Base-by-base conservation (phyloP, 495 filamentous ascomycete genomes). In the Penicillium tannophilum region DNA sequence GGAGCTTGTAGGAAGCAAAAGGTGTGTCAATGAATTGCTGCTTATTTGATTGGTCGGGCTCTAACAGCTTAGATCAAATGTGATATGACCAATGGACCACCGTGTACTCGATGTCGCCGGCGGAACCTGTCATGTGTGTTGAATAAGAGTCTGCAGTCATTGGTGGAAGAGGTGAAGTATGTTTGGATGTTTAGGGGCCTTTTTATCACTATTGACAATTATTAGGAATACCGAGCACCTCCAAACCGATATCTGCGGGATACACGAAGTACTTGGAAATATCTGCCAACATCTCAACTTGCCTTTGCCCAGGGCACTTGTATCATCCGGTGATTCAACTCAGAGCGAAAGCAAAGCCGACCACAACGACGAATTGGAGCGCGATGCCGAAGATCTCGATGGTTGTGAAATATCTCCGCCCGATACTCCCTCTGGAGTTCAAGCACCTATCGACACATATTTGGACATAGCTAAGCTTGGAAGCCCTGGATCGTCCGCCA, bases 1-100 rank as follows among this genome's bases (percentile, higher is more conserved):
- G 76, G 74, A 3, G 75, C 75, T 8, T 77, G 75, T 65, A 65
- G 73, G 43, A 77, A 79, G 60, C 75, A 77, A 60, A 79, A 77
- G 67, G 68, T 71, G n/a, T 20, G 61, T 58, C 4, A 53, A 48
- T 52, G 16, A 16, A 17, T 51, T 54, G n/a, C 6, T 12, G 9
- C 47, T 14, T n/a, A 36, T 33, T 20, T 60, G 53, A 56, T 64
- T 52, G 51, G 54, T 43, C 52, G 16, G 16, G 16, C 33, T 61
- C 23, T 61, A 17, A 36, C n/a, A 12, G 12, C n/a, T 16, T 45
- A 76, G 74, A 78, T 79, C 48, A 76, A 76, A 70, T 78, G 76
- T 63, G 70, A 75, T 31, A 78, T 79, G 74, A 59, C 54, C 16
- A 63, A 73, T 55, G 64, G 66, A 7, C 71, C 74, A 43, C 76